These are phyloP conservation scores for Pyricularia pennisetigena DNA, from an alignment of 2,329 filamentous ascomycete genomes.

Conservation along the genomic window DNA sequence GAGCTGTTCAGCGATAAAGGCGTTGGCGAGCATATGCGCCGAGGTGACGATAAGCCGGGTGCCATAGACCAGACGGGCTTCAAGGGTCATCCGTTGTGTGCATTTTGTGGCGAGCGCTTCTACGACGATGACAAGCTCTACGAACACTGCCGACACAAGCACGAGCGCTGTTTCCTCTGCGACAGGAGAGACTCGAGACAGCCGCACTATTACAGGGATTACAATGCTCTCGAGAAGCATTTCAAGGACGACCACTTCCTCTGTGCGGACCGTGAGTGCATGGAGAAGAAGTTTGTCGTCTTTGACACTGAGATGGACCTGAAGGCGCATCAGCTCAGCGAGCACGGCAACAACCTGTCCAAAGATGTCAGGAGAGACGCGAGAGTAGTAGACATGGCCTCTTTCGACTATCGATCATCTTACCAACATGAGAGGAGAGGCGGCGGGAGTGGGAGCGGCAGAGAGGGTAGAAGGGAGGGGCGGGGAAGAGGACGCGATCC, in stretches of 20 bases:
- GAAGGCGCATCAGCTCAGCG: conserved; percentile 82
- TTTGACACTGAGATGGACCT: conserved; percentile 93
- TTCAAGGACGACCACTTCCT: conserved; percentile 82
- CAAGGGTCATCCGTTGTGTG: conserved; percentile 88
- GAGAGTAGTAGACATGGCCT: conserved; percentile 74
- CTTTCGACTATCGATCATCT: conserved; percentile 68
- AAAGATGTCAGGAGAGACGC: conserved; percentile 80
- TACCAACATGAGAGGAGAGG: conserved; percentile 55
- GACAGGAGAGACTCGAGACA: conserved; percentile 60
- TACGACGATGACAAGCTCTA: conserved; percentile 96
- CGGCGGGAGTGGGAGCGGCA: conserved; percentile 29
- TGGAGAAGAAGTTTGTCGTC: conserved; percentile 96
- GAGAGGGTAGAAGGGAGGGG: conserved; percentile 30
- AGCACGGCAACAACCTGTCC: conserved; percentile 69
- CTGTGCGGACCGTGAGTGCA: conserved; percentile 75
- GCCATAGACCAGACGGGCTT: conserved; percentile 90
- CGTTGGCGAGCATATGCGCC: conserved; percentile 77
- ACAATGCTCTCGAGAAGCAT: conserved; percentile 75
- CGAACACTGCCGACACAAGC: conserved; percentile 83
- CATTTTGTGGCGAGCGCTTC: conserved; percentile 84
- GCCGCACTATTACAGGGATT: conserved; percentile 88
- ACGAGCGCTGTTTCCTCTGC: conserved; percentile 92
- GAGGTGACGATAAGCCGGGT: conserved; percentile 84
- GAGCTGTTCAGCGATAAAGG: conserved; percentile 78
- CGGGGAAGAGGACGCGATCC: conserved; percentile 68